Percentiles rank a stretch among this genome's conserved stretches.
Conservation (phyloP, 2,329 filamentous ascomycete genomes). For the Huntiella omanensis region DNA sequence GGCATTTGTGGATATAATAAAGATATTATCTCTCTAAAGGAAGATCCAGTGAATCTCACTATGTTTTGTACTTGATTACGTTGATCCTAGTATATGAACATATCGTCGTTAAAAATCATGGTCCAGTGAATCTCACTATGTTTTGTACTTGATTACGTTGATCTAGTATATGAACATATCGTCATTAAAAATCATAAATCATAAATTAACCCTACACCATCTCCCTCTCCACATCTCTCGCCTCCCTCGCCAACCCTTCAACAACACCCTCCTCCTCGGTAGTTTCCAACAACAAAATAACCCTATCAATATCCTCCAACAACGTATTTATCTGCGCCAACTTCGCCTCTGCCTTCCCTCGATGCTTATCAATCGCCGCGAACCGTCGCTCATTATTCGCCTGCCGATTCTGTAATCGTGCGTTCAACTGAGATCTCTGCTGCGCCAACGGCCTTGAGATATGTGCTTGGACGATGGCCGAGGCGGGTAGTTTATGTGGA, state of each 20-base stretch:
- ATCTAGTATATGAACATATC: neutral
- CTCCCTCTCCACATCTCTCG: conserved; percentile 34
- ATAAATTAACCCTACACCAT: conserved; percentile 21
- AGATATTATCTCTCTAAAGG: neutral
- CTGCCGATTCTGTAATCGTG: conserved; percentile 35
- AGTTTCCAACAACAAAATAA: conserved; percentile 21
- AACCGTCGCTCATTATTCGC: conserved; percentile 35
- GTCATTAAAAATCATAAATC: neutral
- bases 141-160: neutral
- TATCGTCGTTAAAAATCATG: neutral
- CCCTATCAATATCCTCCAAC: conserved; percentile 34
- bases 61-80: neutral
- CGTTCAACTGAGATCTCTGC: conserved; percentile 38
- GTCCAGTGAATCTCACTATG: neutral
- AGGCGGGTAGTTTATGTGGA: conserved; percentile 37
- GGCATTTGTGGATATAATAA: no score
- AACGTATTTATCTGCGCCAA: conserved; percentile 30
- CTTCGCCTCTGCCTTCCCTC: conserved; percentile 33
- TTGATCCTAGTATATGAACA: neutral
- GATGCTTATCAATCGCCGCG: conserved; percentile 32
- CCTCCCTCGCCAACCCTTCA: conserved; percentile 27
- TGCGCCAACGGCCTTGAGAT: conserved; percentile 31
- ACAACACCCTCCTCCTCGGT: conserved; percentile 34
- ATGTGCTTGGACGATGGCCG: conserved; percentile 34
- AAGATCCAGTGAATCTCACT: neutral